phyloP scores from a whole-genome alignment of 1,284 basidiomycete species.

The Inonotus hispidus region DNA sequence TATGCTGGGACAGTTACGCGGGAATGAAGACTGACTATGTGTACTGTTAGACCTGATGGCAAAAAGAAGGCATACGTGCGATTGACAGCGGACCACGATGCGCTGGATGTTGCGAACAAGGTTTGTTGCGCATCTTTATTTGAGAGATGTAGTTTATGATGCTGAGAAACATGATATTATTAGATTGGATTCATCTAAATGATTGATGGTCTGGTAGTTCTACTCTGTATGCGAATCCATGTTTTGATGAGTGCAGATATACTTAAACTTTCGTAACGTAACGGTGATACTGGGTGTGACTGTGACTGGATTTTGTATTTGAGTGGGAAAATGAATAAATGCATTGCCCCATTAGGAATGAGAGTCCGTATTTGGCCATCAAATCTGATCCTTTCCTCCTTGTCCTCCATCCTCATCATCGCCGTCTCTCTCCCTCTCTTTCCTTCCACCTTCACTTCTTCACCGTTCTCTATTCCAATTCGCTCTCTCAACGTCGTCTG shows the following conservation, averaged over 20 bases:
- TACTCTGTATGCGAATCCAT: too few species aligned
- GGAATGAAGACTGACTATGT: neutral
- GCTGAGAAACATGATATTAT: neutral
- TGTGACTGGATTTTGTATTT: too few species aligned
- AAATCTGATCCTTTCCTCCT: neutral
- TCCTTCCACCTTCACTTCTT: neutral
- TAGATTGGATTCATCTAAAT: slow-evolving; percentile 82
- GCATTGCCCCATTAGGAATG: too few species aligned
- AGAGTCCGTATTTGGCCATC: neutral
- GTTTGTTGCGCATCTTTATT: slow-evolving; percentile 40
- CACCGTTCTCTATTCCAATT: neutral
- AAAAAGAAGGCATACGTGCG: slow-evolving; percentile 99
- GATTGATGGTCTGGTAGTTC: too few species aligned
- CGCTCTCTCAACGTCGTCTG: neutral
- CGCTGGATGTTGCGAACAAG: slow-evolving; percentile 98
- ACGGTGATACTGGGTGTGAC: too few species aligned
- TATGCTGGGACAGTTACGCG: neutral
- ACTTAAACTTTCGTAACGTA: too few species aligned
- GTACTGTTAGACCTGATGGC: slow-evolving; percentile 76
- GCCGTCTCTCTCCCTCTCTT: neutral
- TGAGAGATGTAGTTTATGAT: slow-evolving; percentile 7
- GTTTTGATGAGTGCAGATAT: too few species aligned
- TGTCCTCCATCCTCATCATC: neutral
- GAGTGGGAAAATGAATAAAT: too few species aligned
- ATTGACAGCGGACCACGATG: slow-evolving; percentile 93